A percentile compares a stretch with the other conserved stretches of the same genome.
phyloP scores from a whole-genome alignment of 164 flowering plant species.

The Pachysandra terminalis region DNA sequence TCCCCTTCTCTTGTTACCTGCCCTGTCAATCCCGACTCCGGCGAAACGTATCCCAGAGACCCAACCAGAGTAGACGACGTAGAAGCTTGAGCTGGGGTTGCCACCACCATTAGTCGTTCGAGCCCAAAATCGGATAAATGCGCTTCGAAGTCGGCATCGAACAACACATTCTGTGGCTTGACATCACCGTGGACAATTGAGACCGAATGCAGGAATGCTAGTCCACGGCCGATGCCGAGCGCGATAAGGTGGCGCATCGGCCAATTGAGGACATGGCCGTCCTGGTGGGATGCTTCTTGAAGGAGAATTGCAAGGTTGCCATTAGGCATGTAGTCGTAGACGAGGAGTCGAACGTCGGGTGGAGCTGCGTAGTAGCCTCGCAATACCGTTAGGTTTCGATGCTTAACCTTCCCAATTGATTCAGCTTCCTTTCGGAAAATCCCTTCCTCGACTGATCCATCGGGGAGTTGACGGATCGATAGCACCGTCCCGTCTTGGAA shows the following conservation, averaged over 20 bases:
- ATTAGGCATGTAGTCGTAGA: conserved; percentile 97
- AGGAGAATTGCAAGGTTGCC: conserved; percentile 85
- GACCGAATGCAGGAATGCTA: conserved; percentile 60
- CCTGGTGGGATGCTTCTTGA: conserved; percentile 93
- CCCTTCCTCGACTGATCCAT: conserved; percentile 44
- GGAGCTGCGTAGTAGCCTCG: conserved; percentile 87
- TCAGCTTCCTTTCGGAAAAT: conserved; percentile 74
- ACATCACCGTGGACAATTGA: conserved; percentile 73
- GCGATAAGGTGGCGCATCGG: conserved; percentile 97
- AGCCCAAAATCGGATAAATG: conserved; percentile 87
- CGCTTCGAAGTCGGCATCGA: conserved; percentile 97
- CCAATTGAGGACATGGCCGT: conserved; percentile 92
- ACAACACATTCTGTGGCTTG: conserved; percentile 78
- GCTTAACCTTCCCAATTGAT: conserved; percentile 65
- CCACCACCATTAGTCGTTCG: conserved; percentile 32
- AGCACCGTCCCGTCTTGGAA: conserved; percentile 78
- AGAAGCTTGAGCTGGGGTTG: conserved; percentile 48
- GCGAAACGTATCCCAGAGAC: conserved; percentile 73
- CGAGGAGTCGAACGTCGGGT: conserved; percentile 68
- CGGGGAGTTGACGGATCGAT: conserved; percentile 68
- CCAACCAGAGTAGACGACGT: conserved; percentile 61
- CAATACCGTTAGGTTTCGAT: conserved; percentile 80
- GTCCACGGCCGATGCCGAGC: conserved; percentile 85
- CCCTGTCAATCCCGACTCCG: conserved; percentile 64
- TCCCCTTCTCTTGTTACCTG: conserved; percentile 60